Conservation (phyloP, 768 basidiomycete genomes). For the Leucosporidium creatinivorum region DNA sequence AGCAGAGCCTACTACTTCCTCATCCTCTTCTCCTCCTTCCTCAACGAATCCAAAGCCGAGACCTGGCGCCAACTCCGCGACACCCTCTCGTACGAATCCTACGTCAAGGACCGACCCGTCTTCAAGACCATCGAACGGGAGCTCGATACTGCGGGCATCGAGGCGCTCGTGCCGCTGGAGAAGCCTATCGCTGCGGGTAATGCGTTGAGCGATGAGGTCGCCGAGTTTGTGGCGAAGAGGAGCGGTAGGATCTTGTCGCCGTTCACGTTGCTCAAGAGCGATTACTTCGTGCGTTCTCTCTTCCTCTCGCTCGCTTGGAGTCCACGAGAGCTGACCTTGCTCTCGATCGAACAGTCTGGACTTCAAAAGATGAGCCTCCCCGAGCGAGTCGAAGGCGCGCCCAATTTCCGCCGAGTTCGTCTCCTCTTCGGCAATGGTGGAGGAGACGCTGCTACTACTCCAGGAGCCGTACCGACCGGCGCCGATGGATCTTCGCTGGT, state of each 20-base stretch:
- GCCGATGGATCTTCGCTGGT: constrained; percentile 7
- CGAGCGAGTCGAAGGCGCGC: constrained; percentile 90
- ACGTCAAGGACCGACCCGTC: constrained; percentile 81
- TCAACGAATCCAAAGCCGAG: constrained; percentile 29
- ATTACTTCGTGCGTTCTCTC: constrained; percentile 38
- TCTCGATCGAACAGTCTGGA: constrained; percentile 5
- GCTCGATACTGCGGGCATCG: constrained; percentile 64
- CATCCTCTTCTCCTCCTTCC: constrained; percentile 38
- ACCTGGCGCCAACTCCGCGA: constrained; percentile 28
- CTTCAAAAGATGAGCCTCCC: constrained; percentile 94
- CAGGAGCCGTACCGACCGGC: neutral
- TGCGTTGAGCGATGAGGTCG: constrained; percentile 68
- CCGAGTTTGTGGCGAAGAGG: constrained; percentile 72
- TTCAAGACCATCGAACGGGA: constrained; percentile 95
- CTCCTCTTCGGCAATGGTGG: constrained; percentile 45
- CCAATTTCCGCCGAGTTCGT: constrained; percentile 81
- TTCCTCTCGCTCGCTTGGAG: neutral
- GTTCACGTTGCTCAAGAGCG: constrained; percentile 76
- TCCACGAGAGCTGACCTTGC: constrained; percentile 42
- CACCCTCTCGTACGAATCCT: constrained; percentile 59
- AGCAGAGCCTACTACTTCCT: constrained; percentile 16
- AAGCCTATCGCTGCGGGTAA: constrained; percentile 37
- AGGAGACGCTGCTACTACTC: neutral
- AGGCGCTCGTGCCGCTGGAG: constrained; percentile 72
- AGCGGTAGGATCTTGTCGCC: constrained; percentile 80